phyloP scores from a whole-genome alignment of 2,329 filamentous ascomycete genomes.

The Cryoendolithus antarcticus region DNA sequence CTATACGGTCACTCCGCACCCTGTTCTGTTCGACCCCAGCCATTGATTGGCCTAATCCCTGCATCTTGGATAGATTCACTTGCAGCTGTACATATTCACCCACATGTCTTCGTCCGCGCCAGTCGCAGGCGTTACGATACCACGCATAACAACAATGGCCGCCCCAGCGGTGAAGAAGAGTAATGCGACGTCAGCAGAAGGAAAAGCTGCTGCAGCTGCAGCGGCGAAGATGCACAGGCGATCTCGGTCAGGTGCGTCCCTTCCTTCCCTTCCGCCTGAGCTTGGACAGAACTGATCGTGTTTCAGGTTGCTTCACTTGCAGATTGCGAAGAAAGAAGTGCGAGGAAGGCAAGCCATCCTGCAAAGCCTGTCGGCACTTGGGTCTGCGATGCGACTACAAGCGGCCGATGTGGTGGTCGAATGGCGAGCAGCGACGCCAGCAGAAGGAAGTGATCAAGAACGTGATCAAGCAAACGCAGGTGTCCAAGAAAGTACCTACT shows the following conservation, averaged over 20 bases:
- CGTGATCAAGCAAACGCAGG: slow-evolving; percentile 94
- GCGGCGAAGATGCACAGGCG: slow-evolving; percentile 84
- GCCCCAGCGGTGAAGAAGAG: slow-evolving; percentile 24
- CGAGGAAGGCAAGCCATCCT: slow-evolving; percentile 53
- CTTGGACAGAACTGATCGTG: slow-evolving; percentile 21
- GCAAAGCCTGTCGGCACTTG: slow-evolving; percentile 56
- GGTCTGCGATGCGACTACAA: slow-evolving; percentile 91
- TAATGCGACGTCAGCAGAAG: slow-evolving; percentile 38
- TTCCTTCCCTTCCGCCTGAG: slow-evolving; percentile 23
- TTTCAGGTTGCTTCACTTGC: slow-evolving; percentile 54
- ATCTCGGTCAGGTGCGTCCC: slow-evolving; percentile 75
- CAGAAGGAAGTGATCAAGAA: slow-evolving; percentile 96
- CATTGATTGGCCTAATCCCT: slow-evolving; percentile 14
- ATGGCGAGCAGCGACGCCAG: slow-evolving; percentile 68
- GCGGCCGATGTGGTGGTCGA: slow-evolving; percentile 93
- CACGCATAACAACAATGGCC: slow-evolving; percentile 35
- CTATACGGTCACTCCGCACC: slow-evolving; percentile 15
- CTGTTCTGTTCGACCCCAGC: slow-evolving; percentile 16
- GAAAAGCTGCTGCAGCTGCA: slow-evolving; percentile 45
- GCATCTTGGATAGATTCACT: slow-evolving; percentile 12
- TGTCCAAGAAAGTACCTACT: slow-evolving; percentile 67
- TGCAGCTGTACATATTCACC: slow-evolving; percentile 29
- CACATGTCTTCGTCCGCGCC: slow-evolving; percentile 34
- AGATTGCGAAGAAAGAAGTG: slow-evolving; percentile 58
- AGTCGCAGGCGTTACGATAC: slow-evolving; percentile 28